These are phyloP conservation scores for Suillus placidus DNA, from an alignment of 768 basidiomycete species.

Conservation along the genomic window DNA sequence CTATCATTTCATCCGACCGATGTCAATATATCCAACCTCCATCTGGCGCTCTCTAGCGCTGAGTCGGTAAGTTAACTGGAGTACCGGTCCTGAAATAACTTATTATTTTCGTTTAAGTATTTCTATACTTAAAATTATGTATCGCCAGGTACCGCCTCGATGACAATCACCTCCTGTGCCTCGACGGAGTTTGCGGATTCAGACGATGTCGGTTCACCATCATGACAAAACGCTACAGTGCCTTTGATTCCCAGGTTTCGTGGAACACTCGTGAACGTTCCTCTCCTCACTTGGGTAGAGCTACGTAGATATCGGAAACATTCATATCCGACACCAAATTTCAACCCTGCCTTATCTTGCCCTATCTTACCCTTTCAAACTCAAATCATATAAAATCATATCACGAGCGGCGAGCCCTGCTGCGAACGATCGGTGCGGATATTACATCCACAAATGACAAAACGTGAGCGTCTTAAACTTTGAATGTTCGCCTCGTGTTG, in stretches of 20 bases:
- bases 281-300: not conserved
- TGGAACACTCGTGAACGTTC: not conserved
- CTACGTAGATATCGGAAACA: not conserved
- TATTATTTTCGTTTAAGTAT: not conserved
- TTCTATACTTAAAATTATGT: not conserved
- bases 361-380: not conserved
- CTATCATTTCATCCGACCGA: not conserved
- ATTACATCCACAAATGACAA: not conserved
- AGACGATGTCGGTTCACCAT: not conserved
- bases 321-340: not conserved
- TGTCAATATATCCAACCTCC: not conserved
- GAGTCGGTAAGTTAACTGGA: not conserved
- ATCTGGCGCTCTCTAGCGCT: not conserved
- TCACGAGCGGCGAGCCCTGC: not conserved
- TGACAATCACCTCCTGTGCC: not conserved
- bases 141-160: not conserved
- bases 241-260: not conserved
- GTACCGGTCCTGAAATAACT: not conserved
- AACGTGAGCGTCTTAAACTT: not conserved
- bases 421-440: not conserved
- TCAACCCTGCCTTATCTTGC: not conserved
- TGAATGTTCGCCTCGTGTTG: slow-evolving; percentile 7
- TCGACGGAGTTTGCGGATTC: not conserved
- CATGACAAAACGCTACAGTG: not conserved
- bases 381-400: not conserved